A percentile compares a stretch with the other conserved stretches of the same genome.
These are phyloP conservation scores for Vitis hybrid DNA, from an alignment of 177 flowering plant species.

Conservation along the genomic window DNA sequence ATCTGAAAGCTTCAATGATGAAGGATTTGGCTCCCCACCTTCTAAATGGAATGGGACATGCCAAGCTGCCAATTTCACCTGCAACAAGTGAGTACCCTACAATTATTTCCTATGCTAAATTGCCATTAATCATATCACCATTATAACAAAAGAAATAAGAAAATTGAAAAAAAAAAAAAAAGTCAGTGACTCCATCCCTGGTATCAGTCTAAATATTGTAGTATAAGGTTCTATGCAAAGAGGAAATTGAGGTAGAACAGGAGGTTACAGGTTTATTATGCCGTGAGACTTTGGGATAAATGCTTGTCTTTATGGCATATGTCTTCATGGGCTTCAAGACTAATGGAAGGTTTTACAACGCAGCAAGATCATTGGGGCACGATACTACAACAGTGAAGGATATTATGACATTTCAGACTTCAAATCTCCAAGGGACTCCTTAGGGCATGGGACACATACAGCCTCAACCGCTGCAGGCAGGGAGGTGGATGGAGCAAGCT, in stretches of 20 bases:
- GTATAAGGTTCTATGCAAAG: too few relatives aligned
- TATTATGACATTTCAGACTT: slow-evolving; percentile 4
- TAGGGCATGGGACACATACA: slow-evolving; percentile 62
- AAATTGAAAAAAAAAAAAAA: too few relatives aligned
- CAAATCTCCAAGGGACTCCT: slow-evolving; percentile 47
- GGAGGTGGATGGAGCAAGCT: slow-evolving; percentile 34
- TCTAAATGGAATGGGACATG: slow-evolving; percentile 55
- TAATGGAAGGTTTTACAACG: slow-evolving; percentile 4
- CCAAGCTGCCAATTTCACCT: slow-evolving; percentile 43
- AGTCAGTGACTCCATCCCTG: too few relatives aligned
- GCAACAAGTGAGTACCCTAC: slow-evolving; percentile 46
- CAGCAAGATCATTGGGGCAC: slow-evolving; percentile 64
- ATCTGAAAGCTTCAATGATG: slow-evolving; percentile 37
- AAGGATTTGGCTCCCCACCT: slow-evolving; percentile 41
- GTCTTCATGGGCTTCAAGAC: too few relatives aligned
- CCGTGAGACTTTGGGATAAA: too few relatives aligned
- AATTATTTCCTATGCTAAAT: too few relatives aligned
- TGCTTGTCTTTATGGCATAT: too few relatives aligned
- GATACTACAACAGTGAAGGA: slow-evolving; percentile 35
- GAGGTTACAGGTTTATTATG: too few relatives aligned
- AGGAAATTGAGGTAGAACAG: too few relatives aligned
- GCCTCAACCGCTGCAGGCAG: slow-evolving; percentile 60
- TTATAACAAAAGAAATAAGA: too few relatives aligned
- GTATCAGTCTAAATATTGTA: too few relatives aligned
- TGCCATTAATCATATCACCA: too few relatives aligned